phyloP scores from a whole-genome alignment of 306 rosid genomes.

The Gastrolobium villosum region DNA sequence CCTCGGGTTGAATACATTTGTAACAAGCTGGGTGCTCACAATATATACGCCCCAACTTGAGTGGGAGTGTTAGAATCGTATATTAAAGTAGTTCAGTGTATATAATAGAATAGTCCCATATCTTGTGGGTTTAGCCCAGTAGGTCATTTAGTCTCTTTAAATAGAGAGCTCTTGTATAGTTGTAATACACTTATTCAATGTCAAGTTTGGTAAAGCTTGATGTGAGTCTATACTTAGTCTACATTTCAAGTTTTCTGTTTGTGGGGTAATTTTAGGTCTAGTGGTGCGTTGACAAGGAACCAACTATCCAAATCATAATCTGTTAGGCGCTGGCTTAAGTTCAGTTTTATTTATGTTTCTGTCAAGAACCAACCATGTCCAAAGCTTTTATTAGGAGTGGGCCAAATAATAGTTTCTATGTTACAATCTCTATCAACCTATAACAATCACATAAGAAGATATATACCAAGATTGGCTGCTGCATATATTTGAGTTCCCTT shows the following conservation, averaged over 20 bases:
- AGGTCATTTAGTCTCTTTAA: too few relatives aligned
- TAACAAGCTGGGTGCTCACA: too few relatives aligned
- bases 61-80: too few relatives aligned
- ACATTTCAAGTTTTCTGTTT: not conserved
- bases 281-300: conserved; percentile 23
- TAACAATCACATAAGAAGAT: conserved; percentile 16
- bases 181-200: too few relatives aligned
- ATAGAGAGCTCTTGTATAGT: too few relatives aligned
- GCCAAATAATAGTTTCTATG: not conserved
- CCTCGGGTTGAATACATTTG: too few relatives aligned
- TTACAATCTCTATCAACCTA: not conserved
- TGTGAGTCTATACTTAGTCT: not conserved
- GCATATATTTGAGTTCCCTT: conserved; percentile 19
- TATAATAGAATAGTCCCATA: too few relatives aligned
- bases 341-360: not conserved
- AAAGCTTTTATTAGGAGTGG: not conserved
- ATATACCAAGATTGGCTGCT: not conserved
- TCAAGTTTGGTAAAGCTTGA: not conserved
- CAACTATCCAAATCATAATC: not conserved
- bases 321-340: not conserved
- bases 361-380: not conserved
- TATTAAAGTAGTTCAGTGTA: too few relatives aligned
- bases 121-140: too few relatives aligned
- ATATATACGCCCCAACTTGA: too few relatives aligned
- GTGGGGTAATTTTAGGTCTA: not conserved